A percentile compares a stretch with the other conserved stretches of the same genome.
Evolutionary conservation across 2,329 filamentous ascomycete genomes (phyloP).

Genomic region (Aquanectria penicillioides): DNA sequence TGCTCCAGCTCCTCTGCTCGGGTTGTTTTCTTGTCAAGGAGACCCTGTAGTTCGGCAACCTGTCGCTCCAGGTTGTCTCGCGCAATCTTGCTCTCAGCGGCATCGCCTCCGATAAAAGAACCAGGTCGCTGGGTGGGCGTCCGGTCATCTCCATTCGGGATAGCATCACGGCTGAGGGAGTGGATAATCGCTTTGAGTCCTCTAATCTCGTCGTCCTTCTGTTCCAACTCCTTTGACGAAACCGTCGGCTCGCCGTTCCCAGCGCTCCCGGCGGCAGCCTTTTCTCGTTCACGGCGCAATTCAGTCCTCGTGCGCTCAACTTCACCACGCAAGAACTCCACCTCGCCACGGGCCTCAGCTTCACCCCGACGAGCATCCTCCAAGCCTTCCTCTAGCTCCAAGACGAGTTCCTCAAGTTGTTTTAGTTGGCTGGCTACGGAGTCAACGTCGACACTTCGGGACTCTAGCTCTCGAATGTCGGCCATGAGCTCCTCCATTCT

Average conservation of each 20-base stretch:
- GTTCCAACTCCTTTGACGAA: conserved; percentile 80
- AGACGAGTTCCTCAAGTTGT: conserved; percentile 94
- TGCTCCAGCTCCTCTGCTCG: conserved; percentile 89
- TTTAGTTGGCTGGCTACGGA: conserved; percentile 91
- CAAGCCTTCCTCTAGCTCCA: conserved; percentile 94
- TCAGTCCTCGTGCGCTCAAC: conserved; percentile 92
- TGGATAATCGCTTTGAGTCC: conserved; percentile 98
- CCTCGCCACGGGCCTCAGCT: conserved; percentile 93
- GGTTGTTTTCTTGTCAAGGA: conserved; percentile 76
- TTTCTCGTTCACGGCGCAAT: conserved; percentile 87
- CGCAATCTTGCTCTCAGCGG: conserved; percentile 45
- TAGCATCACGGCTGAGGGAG: conserved; percentile 83
- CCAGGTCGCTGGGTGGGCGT: conserved; percentile 42
- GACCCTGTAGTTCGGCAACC: conserved; percentile 78
- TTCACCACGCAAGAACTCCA: conserved; percentile 94
- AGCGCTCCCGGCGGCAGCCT: conserved; percentile 56
- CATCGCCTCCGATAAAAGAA: conserved; percentile 49
- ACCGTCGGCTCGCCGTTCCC: conserved; percentile 58
- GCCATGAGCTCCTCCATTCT: conserved; percentile 87
- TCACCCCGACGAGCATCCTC: conserved; percentile 95
- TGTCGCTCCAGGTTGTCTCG: conserved; percentile 80
- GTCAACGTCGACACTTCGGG: conserved; percentile 88
- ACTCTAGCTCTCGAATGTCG: conserved; percentile 84
- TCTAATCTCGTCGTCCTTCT: conserved; percentile 96
- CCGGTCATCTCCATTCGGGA: conserved; percentile 53